Conservation (phyloP, 169 alveolate species). For the Cyclospora cayetanensis region DNA sequence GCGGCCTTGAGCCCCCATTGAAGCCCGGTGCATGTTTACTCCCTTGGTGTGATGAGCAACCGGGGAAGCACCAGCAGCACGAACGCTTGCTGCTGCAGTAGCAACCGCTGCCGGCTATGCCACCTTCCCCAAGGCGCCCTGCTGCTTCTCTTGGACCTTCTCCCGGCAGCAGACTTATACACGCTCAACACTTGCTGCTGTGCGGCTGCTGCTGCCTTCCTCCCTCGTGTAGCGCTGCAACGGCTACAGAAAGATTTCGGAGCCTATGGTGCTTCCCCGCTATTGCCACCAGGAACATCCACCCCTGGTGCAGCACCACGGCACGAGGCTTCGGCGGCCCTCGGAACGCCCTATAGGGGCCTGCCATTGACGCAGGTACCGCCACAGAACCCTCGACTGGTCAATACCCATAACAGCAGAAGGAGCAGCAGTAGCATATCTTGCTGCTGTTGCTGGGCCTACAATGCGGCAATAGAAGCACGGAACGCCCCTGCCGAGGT, state of each 20-base stretch:
- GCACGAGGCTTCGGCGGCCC: too few relatives aligned
- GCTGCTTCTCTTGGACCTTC: not conserved
- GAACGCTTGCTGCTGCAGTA: not conserved
- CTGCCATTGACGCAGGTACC: not conserved
- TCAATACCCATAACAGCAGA: not conserved
- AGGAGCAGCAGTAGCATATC: not conserved
- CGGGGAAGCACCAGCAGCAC: not conserved
- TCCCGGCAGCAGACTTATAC: not conserved
- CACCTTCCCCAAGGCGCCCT: not conserved
- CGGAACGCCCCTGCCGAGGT: constrained; percentile 32
- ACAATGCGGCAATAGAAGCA: not conserved
- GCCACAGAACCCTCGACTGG: not conserved
- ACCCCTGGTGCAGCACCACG: not conserved
- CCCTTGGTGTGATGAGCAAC: too few relatives aligned
- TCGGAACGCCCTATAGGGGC: too few relatives aligned
- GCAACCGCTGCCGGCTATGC: constrained; percentile 20
- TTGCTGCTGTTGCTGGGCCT: constrained; percentile 22
- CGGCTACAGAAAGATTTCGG: constrained; percentile 11
- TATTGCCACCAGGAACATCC: not conserved
- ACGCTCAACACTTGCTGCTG: not conserved
- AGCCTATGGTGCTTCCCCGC: not conserved
- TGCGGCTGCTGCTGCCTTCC: constrained; percentile 19
- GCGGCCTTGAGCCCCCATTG: too few relatives aligned
- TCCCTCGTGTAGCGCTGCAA: not conserved
- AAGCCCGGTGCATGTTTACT: too few relatives aligned